Base-by-base conservation (phyloP, 352 stramenopile genomes). In the Phytophthora pini region DNA sequence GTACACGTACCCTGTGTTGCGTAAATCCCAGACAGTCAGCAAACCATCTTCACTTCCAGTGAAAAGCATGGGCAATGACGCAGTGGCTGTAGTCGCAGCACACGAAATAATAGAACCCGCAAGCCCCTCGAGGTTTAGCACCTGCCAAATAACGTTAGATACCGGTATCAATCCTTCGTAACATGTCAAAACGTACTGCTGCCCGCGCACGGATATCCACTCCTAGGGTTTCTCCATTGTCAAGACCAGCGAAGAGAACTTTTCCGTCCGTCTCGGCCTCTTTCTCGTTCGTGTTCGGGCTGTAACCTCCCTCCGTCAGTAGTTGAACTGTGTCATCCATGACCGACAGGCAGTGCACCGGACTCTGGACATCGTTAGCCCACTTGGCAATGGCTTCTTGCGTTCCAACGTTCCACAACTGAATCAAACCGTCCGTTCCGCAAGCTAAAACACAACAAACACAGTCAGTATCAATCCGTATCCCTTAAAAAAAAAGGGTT, bases 41-140 rank as follows among this genome's bases (percentile, higher is more conserved):
- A 88, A 44, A 6, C 84, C 84, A 47, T 93, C 74, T 67, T 90
- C 82, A 47, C 64, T 86, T 44, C 84, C 84, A 31, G 83, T 90
- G 32, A 87, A 65, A 5, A 89, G 49, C 61, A 84, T 65, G 4
- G 79, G 70, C 26, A 53, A 41, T 5, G 68, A 56, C 22, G 54
- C 20, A 39, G 39, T 63, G 12, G 67, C 54, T 45, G 55, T 55
- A 20, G 39, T 68, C 2, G 66, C 45, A 53, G 70, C 64, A 39
- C 69, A 83, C 10, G 74, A 84, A n/a, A 80, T 49, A 29, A 88
- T 81, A 11, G 76, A 62, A 3, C 65, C 74, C 5, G 57, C 58
- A 44, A 74, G 52, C 5, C 74, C 68, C 4, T 70, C 74, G 29
- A 85, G 31, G 15, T 76, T 82, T 26, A 82, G 38, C n/a, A 82